phyloP scores from a whole-genome alignment of 306 rosid genomes.

The Sechiopsis laciniata region DNA sequence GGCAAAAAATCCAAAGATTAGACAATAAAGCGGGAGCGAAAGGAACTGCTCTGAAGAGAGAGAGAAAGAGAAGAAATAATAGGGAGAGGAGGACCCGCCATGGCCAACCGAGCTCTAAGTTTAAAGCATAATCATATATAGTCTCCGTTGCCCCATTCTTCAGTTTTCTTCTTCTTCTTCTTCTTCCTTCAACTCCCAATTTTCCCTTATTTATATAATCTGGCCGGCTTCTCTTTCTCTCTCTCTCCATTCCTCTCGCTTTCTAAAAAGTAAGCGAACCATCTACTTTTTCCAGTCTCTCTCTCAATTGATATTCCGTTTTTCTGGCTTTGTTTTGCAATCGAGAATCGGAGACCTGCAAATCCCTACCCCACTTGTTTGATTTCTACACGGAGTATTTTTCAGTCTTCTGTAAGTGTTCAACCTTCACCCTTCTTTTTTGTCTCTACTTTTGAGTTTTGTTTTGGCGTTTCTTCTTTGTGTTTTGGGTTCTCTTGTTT shows the following conservation, averaged over 20 bases:
- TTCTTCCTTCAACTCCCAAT: not conserved
- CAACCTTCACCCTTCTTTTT: slow-evolving; percentile 14
- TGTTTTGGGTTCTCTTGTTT: not conserved
- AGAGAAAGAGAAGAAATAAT: not conserved
- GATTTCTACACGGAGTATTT: not conserved
- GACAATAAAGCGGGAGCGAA: not conserved
- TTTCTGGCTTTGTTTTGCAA: slow-evolving; percentile 30
- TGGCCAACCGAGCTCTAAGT: slow-evolving; percentile 6
- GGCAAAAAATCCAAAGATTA: not conserved
- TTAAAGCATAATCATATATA: slow-evolving; percentile 16
- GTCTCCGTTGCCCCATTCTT: not conserved
- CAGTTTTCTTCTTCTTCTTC: not conserved
- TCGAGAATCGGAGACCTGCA: slow-evolving; percentile 30
- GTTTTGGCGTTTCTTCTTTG: not conserved
- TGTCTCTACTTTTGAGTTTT: slow-evolving; percentile 5
- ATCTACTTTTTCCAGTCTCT: slow-evolving; percentile 5
- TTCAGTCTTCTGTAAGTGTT: slow-evolving; percentile 65
- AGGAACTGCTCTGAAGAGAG: not conserved
- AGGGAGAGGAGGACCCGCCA: slow-evolving; percentile 16
- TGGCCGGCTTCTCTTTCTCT: slow-evolving; percentile 15
- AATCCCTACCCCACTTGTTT: slow-evolving; percentile 7
- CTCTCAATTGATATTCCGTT: slow-evolving; percentile 14
- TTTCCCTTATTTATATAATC: not conserved
- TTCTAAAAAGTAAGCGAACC: slow-evolving; percentile 18
- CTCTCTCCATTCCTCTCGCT: not conserved